phyloP scores from a whole-genome alignment of 495 filamentous ascomycete species.

The Amphirosellinia nigrospora region DNA sequence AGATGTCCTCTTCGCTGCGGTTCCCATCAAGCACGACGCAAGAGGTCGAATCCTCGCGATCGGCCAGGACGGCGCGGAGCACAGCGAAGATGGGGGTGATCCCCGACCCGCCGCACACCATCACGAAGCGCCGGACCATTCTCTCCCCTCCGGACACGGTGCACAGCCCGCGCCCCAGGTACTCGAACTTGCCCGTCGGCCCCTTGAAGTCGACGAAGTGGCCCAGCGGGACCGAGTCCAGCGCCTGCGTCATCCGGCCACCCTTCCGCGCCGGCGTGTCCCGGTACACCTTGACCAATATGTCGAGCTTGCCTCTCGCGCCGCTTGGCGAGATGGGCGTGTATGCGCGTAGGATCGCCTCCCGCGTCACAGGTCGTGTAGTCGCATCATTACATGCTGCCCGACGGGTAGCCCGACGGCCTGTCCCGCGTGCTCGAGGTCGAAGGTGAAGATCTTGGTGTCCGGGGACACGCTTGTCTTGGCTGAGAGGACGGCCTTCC shows the following conservation, averaged over 20 bases:
- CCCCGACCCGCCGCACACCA: constrained; percentile 90
- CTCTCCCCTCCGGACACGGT: constrained; percentile 64
- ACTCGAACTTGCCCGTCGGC: constrained; percentile 87
- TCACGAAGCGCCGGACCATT: constrained; percentile 71
- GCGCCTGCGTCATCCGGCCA: constrained; percentile 84
- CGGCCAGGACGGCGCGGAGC: constrained; percentile 73
- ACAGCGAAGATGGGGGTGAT: constrained; percentile 95
- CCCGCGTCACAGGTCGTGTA: constrained; percentile 69
- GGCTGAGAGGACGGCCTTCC: constrained; percentile 65
- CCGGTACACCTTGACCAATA: constrained; percentile 89
- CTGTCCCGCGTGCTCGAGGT: constrained; percentile 75
- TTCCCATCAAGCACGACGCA: constrained; percentile 86
- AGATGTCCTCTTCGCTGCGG: constrained; percentile 78
- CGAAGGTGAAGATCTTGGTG: constrained; percentile 83
- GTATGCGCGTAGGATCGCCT: constrained; percentile 84
- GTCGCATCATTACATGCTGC: constrained; percentile 87
- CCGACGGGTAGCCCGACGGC: constrained; percentile 81
- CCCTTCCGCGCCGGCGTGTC: constrained; percentile 63
- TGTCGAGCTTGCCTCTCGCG: constrained; percentile 67
- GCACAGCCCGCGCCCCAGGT: constrained; percentile 71
- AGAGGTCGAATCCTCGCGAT: constrained; percentile 38
- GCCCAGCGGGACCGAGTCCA: constrained; percentile 74
- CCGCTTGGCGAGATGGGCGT: constrained; percentile 78
- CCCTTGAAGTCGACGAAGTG: constrained; percentile 86
- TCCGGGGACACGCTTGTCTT: constrained; percentile 78